Percentiles rank a stretch among this genome's conserved stretches.
phyloP scores from a whole-genome alignment of 2,329 filamentous ascomycete species.

The Pyrenochaeta sp. region DNA sequence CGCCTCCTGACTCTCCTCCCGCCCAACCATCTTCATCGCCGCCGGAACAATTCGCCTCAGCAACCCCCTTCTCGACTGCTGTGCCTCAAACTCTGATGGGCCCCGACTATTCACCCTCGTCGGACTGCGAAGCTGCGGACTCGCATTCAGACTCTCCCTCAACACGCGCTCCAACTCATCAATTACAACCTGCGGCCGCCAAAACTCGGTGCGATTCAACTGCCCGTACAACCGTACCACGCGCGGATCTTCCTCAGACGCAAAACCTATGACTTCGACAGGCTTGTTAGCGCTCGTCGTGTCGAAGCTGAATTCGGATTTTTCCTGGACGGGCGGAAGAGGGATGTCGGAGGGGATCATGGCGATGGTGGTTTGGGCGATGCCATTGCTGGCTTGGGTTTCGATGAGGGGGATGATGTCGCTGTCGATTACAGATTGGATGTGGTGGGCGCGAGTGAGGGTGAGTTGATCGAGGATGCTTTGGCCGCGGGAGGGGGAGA shows the following conservation, averaged over 20 bases:
- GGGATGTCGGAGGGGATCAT: conserved; percentile 54
- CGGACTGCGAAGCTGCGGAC: conserved; percentile 12
- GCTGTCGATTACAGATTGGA: conserved; percentile 47
- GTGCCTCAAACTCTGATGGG: conserved; percentile 1
- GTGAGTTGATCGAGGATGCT: conserved; percentile 47
- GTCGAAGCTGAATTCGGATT: conserved; percentile 43
- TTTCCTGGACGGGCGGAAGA: conserved; percentile 27
- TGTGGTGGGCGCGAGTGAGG: conserved; percentile 49
- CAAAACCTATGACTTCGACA: conserved; percentile 51
- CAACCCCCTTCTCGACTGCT: conserved; percentile 21
- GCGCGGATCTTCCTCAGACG: conserved; percentile 48
- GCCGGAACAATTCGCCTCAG: conserved; percentile 33
- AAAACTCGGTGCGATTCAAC: conserved; percentile 54
- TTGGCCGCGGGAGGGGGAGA: conserved; percentile 29
- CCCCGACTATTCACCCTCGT: no score
- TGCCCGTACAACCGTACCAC: conserved; percentile 50
- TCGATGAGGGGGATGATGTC: conserved; percentile 53
- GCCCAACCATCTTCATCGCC: conserved; percentile 27
- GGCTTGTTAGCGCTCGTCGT: conserved; percentile 17
- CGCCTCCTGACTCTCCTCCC: conserved; percentile 28
- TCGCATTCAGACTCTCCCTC: conserved; percentile 40
- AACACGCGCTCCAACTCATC: conserved; percentile 49
- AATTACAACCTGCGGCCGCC: conserved; percentile 51
- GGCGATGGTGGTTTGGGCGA: conserved; percentile 54
- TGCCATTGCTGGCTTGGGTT: conserved; percentile 49